Evolutionary conservation across 495 filamentous ascomycete genomes (phyloP), one percentile per base, ranked within the genome.

Genomic region (Letharia columbiana): DNA sequence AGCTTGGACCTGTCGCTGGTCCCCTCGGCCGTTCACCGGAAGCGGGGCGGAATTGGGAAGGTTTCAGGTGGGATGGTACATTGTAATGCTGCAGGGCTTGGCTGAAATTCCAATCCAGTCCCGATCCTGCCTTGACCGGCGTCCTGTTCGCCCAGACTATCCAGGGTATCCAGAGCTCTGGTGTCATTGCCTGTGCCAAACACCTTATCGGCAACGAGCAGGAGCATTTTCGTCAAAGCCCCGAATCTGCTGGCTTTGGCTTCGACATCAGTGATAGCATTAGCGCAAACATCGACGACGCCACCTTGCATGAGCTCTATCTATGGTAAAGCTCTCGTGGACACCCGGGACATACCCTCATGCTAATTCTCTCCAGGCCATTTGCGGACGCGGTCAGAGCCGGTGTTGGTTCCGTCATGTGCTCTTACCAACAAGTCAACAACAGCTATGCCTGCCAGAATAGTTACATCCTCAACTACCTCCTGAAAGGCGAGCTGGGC

Each of bases 241-340:
- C 78, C n/a, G 88, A 91, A 72, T 82, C 85, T 4, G 73, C 73
- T 56, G 81, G 77, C 20, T 88, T 84, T 67, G 86, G 87, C 4
- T 87, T 81, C 73, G 81, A 87, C 67, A 87, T 91, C 64, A 74
- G 71, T 35, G 83, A 92, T 62, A 77, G 80, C 37, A 60, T 87
- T 8, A 94, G 90, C 72, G 85, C 87, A 20, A 98, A 97, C 73
- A 78, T 97, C 20, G 94, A 97, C 73, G 94, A 98, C 76, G 87
- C 85, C 74, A 95, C 93, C 4, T 84, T 98, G 85, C 94, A 98
- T 75, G 94, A 98, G 75, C 72, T 94, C 45, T 98, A 98, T 73
- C 81, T 96, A 15, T 98, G 94, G 85, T 80, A 79, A 56, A 73
- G 3, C 6, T 56, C 71, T 78, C 70, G 50, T 82, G 71, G 71